Evolutionary conservation across 257 asterid genomes (phyloP), one percentile per base, ranked within the genome.

Genomic region (Plantago elongata): DNA sequence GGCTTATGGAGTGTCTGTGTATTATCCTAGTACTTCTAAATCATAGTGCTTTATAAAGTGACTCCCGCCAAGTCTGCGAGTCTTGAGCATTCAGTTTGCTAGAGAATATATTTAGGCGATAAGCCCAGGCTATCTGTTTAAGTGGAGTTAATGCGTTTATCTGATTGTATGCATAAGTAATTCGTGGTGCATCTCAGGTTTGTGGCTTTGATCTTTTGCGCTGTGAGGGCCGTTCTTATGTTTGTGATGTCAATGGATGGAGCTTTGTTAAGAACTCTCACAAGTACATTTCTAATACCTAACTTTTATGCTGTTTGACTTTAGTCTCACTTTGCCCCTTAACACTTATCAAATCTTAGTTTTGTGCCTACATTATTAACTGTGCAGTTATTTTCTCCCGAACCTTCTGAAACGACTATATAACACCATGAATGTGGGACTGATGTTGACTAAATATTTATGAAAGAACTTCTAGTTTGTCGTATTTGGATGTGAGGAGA

Each of bases 151-250:
- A 49, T 61, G 16, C 57, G 18, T 14, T 9, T 50, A 27, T 54
- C 15, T 54, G 13, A 5, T 15, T 11, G 59, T 29, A 54, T 52
- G 1, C 10, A 37, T 18, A 18, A 9, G 18, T 17, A 3, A 30
- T 1, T 54, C 59, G 59, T 67, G 55, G 11, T 72, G 51, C 63
- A 52, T 75, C 72, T 69, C 97, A 92, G 99, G 99, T 92, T 71
- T 92, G 99, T 78, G 99, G 99, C 56, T 92, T 92, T 69, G 99
- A 92, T 78, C 96, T 92, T 67, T 82, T 92, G 84, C 97, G 99
- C 46, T 89, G 94, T 57, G 99, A 83, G 76, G 98, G 98, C 38
- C 90, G 95, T 56, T 92, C 98, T 63, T 92, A 88, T 78, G 97
- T 92, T 62, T 91, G 96, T 75, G 98, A 88, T 72, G 97, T 92